Evolutionary conservation across 1,284 basidiomycete species (phyloP).

Genomic region (Naganishia liquefaciens): DNA sequence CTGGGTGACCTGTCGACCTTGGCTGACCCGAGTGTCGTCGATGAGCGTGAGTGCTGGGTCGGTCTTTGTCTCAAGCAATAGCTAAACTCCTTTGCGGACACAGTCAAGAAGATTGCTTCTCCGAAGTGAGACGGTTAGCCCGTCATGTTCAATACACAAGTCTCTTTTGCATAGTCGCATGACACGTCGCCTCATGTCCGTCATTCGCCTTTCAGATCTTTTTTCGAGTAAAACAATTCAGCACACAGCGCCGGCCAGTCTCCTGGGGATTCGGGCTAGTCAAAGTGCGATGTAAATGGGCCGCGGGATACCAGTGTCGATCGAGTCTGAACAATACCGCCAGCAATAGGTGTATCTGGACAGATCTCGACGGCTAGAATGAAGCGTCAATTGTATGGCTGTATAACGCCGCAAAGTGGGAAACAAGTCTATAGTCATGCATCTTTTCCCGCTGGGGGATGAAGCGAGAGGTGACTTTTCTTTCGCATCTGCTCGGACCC

Average conservation of each 20-base stretch:
- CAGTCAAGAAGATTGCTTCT: constrained; percentile 38
- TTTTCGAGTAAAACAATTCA: constrained; percentile 2
- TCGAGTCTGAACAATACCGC: neutral
- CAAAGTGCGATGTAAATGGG: neutral
- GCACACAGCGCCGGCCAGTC: neutral
- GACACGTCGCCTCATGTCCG: neutral
- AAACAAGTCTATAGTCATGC: neutral
- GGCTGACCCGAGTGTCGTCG: constrained; percentile 80
- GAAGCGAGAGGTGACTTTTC: neutral
- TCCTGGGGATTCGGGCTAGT: too few species aligned
- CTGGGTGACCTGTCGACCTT: constrained; percentile 89
- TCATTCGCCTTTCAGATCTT: constrained; percentile 6
- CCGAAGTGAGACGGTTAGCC: constrained; percentile 18
- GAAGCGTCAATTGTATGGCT: constrained; percentile 4
- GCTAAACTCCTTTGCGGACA: neutral
- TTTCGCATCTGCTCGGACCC: too few species aligned
- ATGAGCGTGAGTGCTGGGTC: constrained; percentile 66
- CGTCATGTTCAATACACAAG: neutral
- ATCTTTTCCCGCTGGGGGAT: neutral
- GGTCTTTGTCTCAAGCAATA: neutral
- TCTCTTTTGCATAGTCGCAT: too few species aligned
- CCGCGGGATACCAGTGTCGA: neutral
- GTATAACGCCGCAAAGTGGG: neutral
- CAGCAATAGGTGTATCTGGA: neutral
- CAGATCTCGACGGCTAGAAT: neutral